These are phyloP conservation scores for Craspedostauros australis DNA, from an alignment of 108 stramenopile genomes.

Conservation along the genomic window DNA sequence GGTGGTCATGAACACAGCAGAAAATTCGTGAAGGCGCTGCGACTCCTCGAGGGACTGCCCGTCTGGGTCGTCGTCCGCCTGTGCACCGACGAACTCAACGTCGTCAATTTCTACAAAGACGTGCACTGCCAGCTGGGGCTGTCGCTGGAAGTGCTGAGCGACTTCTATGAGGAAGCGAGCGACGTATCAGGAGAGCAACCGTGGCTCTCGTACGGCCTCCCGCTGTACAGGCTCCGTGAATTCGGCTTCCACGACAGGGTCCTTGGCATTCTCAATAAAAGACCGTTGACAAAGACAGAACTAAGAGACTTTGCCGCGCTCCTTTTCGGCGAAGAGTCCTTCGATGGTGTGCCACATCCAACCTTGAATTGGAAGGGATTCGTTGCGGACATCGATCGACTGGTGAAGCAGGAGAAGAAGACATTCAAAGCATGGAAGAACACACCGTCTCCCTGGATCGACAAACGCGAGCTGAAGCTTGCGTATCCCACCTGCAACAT, in stretches of 20 bases:
- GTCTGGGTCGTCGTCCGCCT: slow-evolving; percentile 57
- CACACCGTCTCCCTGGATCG: too few relatives aligned
- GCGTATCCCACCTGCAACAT: too few relatives aligned
- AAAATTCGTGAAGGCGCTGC: slow-evolving; percentile 29
- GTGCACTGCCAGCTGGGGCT: slow-evolving; percentile 48
- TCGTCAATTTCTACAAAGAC: slow-evolving; percentile 55
- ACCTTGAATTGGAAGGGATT: slow-evolving; percentile 19
- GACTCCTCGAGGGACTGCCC: slow-evolving; percentile 37
- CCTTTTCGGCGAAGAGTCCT: slow-evolving; percentile 32
- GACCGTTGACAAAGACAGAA: slow-evolving; percentile 35
- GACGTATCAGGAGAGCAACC: slow-evolving; percentile 49
- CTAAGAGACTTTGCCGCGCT: slow-evolving; percentile 32
- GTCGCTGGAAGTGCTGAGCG: slow-evolving; percentile 51
- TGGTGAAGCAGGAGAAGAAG: too few relatives aligned
- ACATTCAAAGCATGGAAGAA: too few relatives aligned
- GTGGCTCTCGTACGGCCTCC: slow-evolving; percentile 56
- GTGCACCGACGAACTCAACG: slow-evolving; percentile 52
- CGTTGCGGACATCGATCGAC: too few relatives aligned
- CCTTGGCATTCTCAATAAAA: slow-evolving; percentile 58
- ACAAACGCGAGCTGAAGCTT: too few relatives aligned
- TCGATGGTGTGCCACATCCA: slow-evolving; percentile 43
- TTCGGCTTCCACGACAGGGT: slow-evolving; percentile 45
- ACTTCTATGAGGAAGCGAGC: slow-evolving; percentile 48
- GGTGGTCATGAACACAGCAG: slow-evolving; percentile 14
- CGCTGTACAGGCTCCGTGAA: slow-evolving; percentile 53